Conservation (phyloP, 2,329 filamentous ascomycete genomes). For the Xylariales sp. region DNA sequence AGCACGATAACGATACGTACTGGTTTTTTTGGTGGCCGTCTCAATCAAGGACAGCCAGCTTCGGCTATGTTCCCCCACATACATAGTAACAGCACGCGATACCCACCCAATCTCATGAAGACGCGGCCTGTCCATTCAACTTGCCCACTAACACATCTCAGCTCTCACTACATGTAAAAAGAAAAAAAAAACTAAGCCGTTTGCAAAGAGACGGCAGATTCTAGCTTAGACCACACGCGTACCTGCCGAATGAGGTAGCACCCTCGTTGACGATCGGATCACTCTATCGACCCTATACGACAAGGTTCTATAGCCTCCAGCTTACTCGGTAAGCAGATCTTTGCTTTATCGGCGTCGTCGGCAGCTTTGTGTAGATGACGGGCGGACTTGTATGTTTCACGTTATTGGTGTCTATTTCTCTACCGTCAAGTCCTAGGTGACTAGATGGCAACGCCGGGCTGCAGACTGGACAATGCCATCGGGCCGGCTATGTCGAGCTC, state of each 20-base stretch:
- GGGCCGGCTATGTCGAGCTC: too few relatives aligned
- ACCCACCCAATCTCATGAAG: not conserved
- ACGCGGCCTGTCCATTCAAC: not conserved
- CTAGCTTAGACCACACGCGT: slow-evolving; percentile 6
- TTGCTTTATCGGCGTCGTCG: too few relatives aligned
- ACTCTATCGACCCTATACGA: not conserved
- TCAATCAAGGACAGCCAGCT: not conserved
- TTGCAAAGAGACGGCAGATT: slow-evolving; percentile 5
- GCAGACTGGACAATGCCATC: too few relatives aligned
- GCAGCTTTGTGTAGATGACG: too few relatives aligned
- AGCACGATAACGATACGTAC: not conserved
- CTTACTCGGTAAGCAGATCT: not conserved
- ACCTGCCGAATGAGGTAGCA: slow-evolving; percentile 11
- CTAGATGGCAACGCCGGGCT: too few relatives aligned
- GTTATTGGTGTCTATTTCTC: too few relatives aligned
- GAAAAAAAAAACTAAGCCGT: not conserved
- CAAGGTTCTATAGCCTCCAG: not conserved
- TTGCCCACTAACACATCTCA: not conserved
- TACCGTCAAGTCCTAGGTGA: too few relatives aligned
- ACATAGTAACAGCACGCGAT: slow-evolving; percentile 5
- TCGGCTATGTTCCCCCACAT: slow-evolving; percentile 3
- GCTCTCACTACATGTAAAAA: not conserved
- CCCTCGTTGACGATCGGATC: not conserved
- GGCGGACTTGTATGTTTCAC: too few relatives aligned
- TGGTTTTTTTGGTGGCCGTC: not conserved